Percentiles rank a stretch among this genome's conserved stretches.
These are phyloP conservation scores for Arabidopsis lyrata DNA, from an alignment of 441 rosid species.

Conservation along the genomic window DNA sequence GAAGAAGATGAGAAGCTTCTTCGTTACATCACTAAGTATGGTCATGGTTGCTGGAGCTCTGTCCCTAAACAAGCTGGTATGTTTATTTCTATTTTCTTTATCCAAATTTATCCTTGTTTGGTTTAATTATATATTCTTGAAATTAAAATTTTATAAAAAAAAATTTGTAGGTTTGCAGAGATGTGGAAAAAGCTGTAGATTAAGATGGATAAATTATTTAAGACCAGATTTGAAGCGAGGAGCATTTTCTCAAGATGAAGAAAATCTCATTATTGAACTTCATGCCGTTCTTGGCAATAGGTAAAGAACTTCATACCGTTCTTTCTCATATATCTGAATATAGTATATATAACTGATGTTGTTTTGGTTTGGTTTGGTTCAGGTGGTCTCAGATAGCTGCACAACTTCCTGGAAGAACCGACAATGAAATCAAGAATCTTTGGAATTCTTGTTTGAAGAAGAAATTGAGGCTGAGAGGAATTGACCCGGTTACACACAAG, in stretches of 20 bases:
- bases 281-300: slow-evolving; percentile 86
- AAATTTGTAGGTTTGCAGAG: slow-evolving; percentile 62
- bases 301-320: slow-evolving; percentile 40
- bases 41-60: slow-evolving; percentile 97
- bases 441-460: slow-evolving; percentile 97
- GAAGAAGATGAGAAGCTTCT: slow-evolving; percentile 96
- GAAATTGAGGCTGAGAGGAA: slow-evolving; percentile 82
- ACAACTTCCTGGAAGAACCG: slow-evolving; percentile 94
- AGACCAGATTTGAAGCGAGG: slow-evolving; percentile 95
- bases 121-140: slow-evolving; percentile 3
- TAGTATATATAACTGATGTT: background rate
- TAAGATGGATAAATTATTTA: slow-evolving; percentile 86
- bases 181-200: slow-evolving; percentile 88
- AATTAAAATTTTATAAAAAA: too few relatives aligned
- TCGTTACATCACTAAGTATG: slow-evolving; percentile 75
- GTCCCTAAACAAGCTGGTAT: slow-evolving; percentile 93
- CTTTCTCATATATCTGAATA: background rate
- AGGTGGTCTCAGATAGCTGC: slow-evolving; percentile 99
- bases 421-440: slow-evolving; percentile 91
- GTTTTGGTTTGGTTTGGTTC: slow-evolving; percentile 20
- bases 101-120: background rate
- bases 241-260: slow-evolving; percentile 79
- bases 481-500: slow-evolving; percentile 94
- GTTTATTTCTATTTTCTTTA: background rate
- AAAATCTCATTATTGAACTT: slow-evolving; percentile 79